phyloP scores from a whole-genome alignment of 2,329 filamentous ascomycete species.

The Ambrosiella beaveri region DNA sequence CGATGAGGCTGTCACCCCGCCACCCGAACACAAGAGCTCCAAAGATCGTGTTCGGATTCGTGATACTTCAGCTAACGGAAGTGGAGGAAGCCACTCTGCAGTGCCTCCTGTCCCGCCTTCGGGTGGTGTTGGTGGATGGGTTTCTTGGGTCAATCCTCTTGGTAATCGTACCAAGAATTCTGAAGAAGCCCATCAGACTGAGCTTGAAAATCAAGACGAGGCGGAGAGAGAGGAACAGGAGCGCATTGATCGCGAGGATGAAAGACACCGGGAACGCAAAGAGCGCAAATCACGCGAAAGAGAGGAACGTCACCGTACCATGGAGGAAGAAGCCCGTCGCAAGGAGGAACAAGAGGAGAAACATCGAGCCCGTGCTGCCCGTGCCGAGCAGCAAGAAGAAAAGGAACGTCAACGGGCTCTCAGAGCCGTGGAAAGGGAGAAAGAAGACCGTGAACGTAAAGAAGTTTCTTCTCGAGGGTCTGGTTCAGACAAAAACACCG shows the following conservation, averaged over 20 bases:
- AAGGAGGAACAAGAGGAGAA: constrained; percentile 10
- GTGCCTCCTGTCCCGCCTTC: background rate
- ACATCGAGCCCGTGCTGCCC: background rate
- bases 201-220: constrained; percentile 21
- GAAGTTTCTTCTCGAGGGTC: constrained; percentile 13
- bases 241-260: constrained; percentile 31
- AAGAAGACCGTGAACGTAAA: constrained; percentile 31
- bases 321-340: constrained; percentile 1
- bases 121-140: constrained; percentile 52
- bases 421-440: constrained; percentile 40
- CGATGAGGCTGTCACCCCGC: constrained; percentile 31
- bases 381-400: constrained; percentile 6
- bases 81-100: constrained; percentile 1
- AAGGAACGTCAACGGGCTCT: constrained; percentile 9
- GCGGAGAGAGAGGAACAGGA: constrained; percentile 28
- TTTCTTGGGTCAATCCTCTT: constrained; percentile 28
- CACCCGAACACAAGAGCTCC: constrained; percentile 41
- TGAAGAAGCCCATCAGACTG: constrained; percentile 25
- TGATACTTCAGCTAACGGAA: constrained; percentile 29
- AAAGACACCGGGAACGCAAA: constrained; percentile 6
- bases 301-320: constrained; percentile 29
- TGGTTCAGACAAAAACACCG: constrained; percentile 20
- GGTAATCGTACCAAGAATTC: constrained; percentile 19
- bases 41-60: constrained; percentile 67
- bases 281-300: constrained; percentile 8